These are phyloP conservation scores for Termitomyces bulborhizus DNA, from an alignment of 768 basidiomycete genomes.

Conservation along the genomic window DNA sequence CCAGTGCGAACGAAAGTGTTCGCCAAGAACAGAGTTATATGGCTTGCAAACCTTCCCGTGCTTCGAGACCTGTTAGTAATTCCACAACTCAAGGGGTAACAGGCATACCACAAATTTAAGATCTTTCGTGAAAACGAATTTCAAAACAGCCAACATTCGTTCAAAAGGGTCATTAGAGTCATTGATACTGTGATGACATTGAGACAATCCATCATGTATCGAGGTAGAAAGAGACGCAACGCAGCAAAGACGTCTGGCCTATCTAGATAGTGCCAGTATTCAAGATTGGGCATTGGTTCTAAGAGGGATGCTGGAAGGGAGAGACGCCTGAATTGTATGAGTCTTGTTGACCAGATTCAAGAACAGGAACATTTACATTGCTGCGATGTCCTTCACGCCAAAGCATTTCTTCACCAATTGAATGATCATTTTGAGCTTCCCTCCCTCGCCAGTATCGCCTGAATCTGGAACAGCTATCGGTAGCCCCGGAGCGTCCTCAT, in stretches of 20 bases:
- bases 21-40: conserved; percentile 81
- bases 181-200: conserved; percentile 60
- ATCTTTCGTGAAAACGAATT: conserved; percentile 89
- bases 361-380: conserved; percentile 58
- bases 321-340: conserved; percentile 56
- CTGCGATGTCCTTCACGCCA: conserved; percentile 92
- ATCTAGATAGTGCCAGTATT: conserved; percentile 94
- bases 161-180: conserved; percentile 90
- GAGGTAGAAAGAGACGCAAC: conserved; percentile 42
- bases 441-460: conserved; percentile 74
- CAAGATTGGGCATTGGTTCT: conserved; percentile 92
- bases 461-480: conserved; percentile 66
- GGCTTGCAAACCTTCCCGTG: conserved; percentile 93
- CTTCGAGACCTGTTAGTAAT: conserved; percentile 29
- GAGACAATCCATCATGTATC: conserved; percentile 1
- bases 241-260: conserved; percentile 87
- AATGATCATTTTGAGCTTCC: conserved; percentile 91
- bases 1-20: conserved; percentile 88
- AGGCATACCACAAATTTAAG: conserved; percentile 81
- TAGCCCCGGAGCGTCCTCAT: conserved; percentile 48
- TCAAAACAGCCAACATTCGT: conserved; percentile 87
- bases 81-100: conserved; percentile 1
- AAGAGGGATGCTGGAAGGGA: conserved; percentile 90
- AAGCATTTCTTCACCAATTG: conserved; percentile 87
- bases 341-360: neutral